Evolutionary conservation across 805 yeast species (phyloP).

Genomic region (Hermanozyma aechmeae): DNA sequence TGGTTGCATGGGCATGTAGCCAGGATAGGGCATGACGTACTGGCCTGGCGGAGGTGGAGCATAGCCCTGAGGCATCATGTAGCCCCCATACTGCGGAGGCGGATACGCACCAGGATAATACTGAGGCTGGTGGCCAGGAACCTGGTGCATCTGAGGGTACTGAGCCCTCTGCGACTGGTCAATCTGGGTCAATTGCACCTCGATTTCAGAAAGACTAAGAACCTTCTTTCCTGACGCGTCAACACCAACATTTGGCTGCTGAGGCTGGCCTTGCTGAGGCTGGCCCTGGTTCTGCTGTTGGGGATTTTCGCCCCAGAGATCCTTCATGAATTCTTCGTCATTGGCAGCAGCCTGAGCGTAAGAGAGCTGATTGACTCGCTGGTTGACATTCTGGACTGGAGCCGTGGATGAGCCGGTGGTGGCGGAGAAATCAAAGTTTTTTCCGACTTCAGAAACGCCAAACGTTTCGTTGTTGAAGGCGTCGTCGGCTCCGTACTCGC

Average conservation of each 20-base stretch:
- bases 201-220: conserved; percentile 75
- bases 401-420: conserved; percentile 8
- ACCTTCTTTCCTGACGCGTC: conserved; percentile 38
- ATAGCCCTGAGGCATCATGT: conserved; percentile 33
- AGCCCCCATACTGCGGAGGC: conserved; percentile 27
- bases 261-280: conserved; percentile 18
- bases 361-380: conserved; percentile 19
- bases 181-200: conserved; percentile 58
- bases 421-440: conserved; percentile 59
- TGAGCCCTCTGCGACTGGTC: conserved; percentile 15
- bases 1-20: conserved; percentile 12
- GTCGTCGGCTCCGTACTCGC: conserved; percentile 66
- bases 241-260: conserved; percentile 1
- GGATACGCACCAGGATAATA: conserved; percentile 26
- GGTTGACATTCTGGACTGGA: conserved; percentile 10
- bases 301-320: conserved; percentile 35
- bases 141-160: conserved; percentile 8
- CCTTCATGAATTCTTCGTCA: conserved; percentile 38
- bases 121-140: conserved; percentile 17
- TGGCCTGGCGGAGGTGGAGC: conserved; percentile 27
- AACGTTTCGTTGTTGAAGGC: conserved; percentile 76
- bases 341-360: conserved; percentile 23
- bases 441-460: conserved; percentile 47
- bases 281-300: conserved; percentile 11
- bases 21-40: conserved; percentile 17